These are phyloP conservation scores for Chloris gayana DNA, from an alignment of 176 grass and related monocot species.

Conservation along the genomic window DNA sequence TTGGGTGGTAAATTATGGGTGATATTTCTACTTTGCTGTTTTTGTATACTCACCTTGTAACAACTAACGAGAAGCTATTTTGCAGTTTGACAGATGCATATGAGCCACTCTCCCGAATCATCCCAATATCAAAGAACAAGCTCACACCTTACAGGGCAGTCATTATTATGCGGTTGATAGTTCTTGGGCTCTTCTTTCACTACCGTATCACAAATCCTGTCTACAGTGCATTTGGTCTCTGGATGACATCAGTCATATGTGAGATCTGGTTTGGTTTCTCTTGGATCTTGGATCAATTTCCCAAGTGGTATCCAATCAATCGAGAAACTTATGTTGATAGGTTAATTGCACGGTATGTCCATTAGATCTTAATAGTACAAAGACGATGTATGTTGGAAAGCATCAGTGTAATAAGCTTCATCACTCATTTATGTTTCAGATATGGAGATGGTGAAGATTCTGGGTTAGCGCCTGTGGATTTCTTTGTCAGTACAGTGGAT, in stretches of 20 bases:
- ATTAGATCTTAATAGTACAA: conserved; percentile 13
- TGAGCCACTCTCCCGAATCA: conserved; percentile 77
- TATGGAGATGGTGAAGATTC: conserved; percentile 76
- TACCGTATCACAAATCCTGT: conserved; percentile 98
- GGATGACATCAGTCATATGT: conserved; percentile 96
- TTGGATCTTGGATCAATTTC: conserved; percentile 99
- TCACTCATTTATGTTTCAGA: conserved; percentile 49
- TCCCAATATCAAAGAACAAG: conserved; percentile 96
- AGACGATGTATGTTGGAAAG: conserved; percentile 28
- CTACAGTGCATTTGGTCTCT: conserved; percentile 82
- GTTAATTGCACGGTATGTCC: conserved; percentile 75
- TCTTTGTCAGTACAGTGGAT: conserved; percentile 99
- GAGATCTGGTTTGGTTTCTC: conserved; percentile 99
- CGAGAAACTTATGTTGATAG: conserved; percentile 93
- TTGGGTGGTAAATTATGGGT: not conserved
- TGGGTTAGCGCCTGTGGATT: conserved; percentile 85
- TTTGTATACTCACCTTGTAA: not conserved
- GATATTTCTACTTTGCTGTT: not conserved
- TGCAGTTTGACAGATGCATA: conserved; percentile 81
- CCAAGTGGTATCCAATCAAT: conserved; percentile 93
- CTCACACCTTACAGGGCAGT: conserved; percentile 95
- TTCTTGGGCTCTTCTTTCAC: conserved; percentile 98
- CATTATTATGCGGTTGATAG: conserved; percentile 91
- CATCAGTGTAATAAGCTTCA: conserved; percentile 3
- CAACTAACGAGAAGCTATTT: conserved; percentile 31